Percentiles rank a stretch among this genome's conserved stretches.
Conservation (phyloP, 805 yeast species). For the Candida corydali region DNA sequence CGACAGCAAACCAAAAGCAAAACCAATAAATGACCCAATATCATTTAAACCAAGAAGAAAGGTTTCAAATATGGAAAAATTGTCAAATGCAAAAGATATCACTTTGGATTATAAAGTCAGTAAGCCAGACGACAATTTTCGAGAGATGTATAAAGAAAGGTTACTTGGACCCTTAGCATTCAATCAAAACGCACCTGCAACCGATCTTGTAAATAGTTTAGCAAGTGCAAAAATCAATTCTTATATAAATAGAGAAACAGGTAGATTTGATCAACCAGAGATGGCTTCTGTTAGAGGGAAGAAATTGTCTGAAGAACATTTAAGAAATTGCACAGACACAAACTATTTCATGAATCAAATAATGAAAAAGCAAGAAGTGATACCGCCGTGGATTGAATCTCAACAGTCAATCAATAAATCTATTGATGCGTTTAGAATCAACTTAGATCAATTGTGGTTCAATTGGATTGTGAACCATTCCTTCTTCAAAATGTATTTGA, state of each 20-base stretch:
- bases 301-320: conserved; percentile 48
- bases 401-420: conserved; percentile 62
- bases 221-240: conserved; percentile 79
- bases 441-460: conserved; percentile 40
- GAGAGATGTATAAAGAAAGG: conserved; percentile 59
- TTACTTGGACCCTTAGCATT: conserved; percentile 56
- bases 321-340: conserved; percentile 59
- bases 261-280: conserved; percentile 59
- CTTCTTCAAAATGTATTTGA: conserved; percentile 1
- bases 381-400: conserved; percentile 90
- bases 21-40: conserved; percentile 10
- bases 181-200: conserved; percentile 35
- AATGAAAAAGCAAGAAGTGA: conserved; percentile 66
- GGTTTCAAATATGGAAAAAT: conserved; percentile 22
- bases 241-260: conserved; percentile 54
- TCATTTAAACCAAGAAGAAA: conserved; percentile 16
- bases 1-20: conserved; percentile 24
- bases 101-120: conserved; percentile 59
- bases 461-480: conserved; percentile 13
- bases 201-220: conserved; percentile 55
- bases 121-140: conserved; percentile 44
- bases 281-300: conserved; percentile 53
- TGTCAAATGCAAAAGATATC: conserved; percentile 59
- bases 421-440: conserved; percentile 43
- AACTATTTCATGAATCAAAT: conserved; percentile 76